Evolutionary conservation across 78 protist genomes (phyloP).

Genomic region (Bigelowiella natans): DNA sequence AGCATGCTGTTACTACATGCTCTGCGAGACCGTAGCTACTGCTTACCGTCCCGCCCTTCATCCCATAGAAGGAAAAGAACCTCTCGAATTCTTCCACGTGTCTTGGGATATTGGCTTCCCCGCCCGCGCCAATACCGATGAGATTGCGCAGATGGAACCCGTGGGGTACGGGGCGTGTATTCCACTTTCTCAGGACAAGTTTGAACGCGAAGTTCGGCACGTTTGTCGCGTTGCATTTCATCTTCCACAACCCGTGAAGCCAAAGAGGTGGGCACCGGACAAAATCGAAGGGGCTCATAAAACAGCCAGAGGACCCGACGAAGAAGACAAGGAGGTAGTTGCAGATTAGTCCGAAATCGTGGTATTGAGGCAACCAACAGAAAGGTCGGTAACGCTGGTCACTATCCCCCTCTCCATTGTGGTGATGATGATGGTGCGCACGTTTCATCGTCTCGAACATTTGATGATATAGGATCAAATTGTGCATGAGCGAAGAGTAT

Average conservation of each 20-base stretch:
- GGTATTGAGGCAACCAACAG: background rate
- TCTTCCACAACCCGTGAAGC: background rate
- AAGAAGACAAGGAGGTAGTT: too few species aligned
- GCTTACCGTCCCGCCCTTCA: background rate
- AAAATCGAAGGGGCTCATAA: background rate
- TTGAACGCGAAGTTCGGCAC: constrained; percentile 21
- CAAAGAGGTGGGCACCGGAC: background rate
- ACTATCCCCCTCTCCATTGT: too few species aligned
- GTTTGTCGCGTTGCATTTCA: background rate
- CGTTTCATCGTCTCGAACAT: too few species aligned
- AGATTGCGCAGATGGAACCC: background rate
- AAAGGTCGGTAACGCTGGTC: too few species aligned
- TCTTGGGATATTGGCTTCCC: too few species aligned
- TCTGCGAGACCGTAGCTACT: constrained; percentile 24
- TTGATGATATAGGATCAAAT: too few species aligned
- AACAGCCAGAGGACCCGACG: background rate
- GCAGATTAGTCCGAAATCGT: background rate
- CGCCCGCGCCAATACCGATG: background rate
- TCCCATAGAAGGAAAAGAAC: background rate
- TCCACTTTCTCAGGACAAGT: constrained; percentile 2
- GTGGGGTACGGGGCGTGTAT: background rate
- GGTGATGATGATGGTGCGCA: too few species aligned
- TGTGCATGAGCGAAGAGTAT: too few species aligned
- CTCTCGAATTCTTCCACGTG: background rate
- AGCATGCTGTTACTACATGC: background rate